phyloP scores from a whole-genome alignment of 139 green algal genomes.

The Nannochloris sp. region DNA sequence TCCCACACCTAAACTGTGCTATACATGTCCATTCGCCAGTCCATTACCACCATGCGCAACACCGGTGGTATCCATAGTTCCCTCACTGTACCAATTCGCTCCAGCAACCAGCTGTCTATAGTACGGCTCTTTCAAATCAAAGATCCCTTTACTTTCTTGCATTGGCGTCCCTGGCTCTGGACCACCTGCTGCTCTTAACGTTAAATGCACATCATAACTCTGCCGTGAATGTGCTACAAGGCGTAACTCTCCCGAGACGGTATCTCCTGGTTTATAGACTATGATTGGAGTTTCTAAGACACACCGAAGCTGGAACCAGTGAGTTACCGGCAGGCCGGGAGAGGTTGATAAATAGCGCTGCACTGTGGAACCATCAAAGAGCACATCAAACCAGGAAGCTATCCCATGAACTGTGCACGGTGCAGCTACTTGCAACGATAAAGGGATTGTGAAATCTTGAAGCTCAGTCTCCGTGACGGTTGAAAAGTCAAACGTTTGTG shows the following conservation, averaged over 20 bases:
- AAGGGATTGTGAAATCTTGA: constrained; percentile 70
- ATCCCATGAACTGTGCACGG: constrained; percentile 73
- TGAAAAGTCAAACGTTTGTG: constrained; percentile 70
- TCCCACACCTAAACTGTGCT: too few relatives aligned
- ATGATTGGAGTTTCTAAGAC: constrained; percentile 59
- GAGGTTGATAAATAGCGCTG: constrained; percentile 84
- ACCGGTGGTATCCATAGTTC: neutral
- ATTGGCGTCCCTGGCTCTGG: constrained; percentile 14
- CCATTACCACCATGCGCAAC: too few relatives aligned
- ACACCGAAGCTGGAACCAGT: constrained; percentile 92
- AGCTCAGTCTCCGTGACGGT: constrained; percentile 63
- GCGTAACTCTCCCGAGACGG: constrained; percentile 46
- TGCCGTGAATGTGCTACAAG: constrained; percentile 64
- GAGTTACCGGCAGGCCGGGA: constrained; percentile 82
- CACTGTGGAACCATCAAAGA: constrained; percentile 64
- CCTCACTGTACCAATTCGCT: neutral
- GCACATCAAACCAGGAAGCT: constrained; percentile 92
- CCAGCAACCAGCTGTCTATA: constrained; percentile 55
- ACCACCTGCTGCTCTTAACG: constrained; percentile 45
- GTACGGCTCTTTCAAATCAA: constrained; percentile 89
- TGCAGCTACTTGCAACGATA: constrained; percentile 34
- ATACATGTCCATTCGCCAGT: too few relatives aligned
- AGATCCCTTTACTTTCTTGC: constrained; percentile 35
- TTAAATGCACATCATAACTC: constrained; percentile 70
- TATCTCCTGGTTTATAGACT: constrained; percentile 25